phyloP scores from a whole-genome alignment of 495 filamentous ascomycete species.

The Chaetomium cochliodes region DNA sequence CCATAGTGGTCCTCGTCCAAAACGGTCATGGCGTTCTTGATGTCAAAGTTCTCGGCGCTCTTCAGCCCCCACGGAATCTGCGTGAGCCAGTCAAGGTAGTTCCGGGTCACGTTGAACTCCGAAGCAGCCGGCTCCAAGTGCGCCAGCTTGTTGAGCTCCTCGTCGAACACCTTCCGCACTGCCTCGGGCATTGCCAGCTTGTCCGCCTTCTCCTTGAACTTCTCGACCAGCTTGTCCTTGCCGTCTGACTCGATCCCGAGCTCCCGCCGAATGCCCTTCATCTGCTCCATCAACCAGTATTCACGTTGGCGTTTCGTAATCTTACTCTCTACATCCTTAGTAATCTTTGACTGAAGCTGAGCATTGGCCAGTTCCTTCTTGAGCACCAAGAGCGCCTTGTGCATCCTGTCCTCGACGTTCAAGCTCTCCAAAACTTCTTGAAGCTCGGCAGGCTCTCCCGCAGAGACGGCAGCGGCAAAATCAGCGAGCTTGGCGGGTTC shows the following conservation, averaged over 20 bases:
- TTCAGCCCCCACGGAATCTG: slow-evolving; percentile 97
- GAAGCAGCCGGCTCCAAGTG: slow-evolving; percentile 93
- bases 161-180: slow-evolving; percentile 96
- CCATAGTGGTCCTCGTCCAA: slow-evolving; percentile 98
- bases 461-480: slow-evolving; percentile 92
- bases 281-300: slow-evolving; percentile 99
- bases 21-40: slow-evolving; percentile 83
- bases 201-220: slow-evolving; percentile 90
- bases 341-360: slow-evolving; percentile 93
- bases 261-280: slow-evolving; percentile 97
- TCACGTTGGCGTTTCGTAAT: slow-evolving; percentile 98
- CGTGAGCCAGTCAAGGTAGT: slow-evolving; percentile 98
- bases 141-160: slow-evolving; percentile 94
- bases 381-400: slow-evolving; percentile 83
- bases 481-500: slow-evolving; percentile 94
- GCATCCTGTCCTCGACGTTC: slow-evolving; percentile 84
- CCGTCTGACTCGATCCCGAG: slow-evolving; percentile 95
- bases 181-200: slow-evolving; percentile 96
- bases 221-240: slow-evolving; percentile 96
- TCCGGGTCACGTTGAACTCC: slow-evolving; percentile 98
- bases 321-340: slow-evolving; percentile 95
- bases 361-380: slow-evolving; percentile 99
- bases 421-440: slow-evolving; percentile 90
- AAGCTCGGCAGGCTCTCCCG: slow-evolving; percentile 84
- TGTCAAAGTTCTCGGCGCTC: slow-evolving; percentile 94